These are phyloP conservation scores for Sporothrix inflata DNA, from an alignment of 2,329 filamentous ascomycete species.

Conservation along the genomic window DNA sequence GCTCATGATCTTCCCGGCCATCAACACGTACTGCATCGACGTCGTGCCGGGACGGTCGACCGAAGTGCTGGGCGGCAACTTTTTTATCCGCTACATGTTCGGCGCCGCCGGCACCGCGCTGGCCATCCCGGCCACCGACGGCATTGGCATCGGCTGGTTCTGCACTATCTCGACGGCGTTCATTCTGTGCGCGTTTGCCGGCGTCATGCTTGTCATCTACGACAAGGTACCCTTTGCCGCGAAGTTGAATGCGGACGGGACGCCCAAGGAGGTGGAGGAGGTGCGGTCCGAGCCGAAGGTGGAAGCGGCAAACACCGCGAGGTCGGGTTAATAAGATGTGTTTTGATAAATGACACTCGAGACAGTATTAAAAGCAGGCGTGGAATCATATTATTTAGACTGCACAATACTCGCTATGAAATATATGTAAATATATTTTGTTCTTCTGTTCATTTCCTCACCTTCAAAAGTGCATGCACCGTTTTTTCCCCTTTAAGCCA, in stretches of 20 bases:
- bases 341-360: too few relatives aligned
- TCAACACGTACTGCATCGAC: conserved; percentile 43
- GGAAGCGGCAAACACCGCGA: neutral
- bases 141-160: conserved; percentile 79
- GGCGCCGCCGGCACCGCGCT: conserved; percentile 70
- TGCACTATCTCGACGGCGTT: conserved; percentile 25
- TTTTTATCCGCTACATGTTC: conserved; percentile 74
- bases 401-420: neutral
- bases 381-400: too few relatives aligned
- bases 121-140: conserved; percentile 71
- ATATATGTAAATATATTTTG: too few relatives aligned
- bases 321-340: neutral
- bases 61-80: conserved; percentile 79
- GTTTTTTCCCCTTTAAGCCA: too few relatives aligned
- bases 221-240: conserved; percentile 24
- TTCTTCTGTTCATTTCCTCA: too few relatives aligned
- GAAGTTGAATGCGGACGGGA: neutral
- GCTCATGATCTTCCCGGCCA: conserved; percentile 28
- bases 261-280: neutral
- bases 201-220: conserved; percentile 27
- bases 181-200: conserved; percentile 5
- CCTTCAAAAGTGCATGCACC: too few relatives aligned
- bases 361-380: too few relatives aligned
- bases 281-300: neutral
- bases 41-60: conserved; percentile 71